Evolutionary conservation across 23 red algal genomes (phyloP).

Genomic region (Gracilaria domingensis): DNA sequence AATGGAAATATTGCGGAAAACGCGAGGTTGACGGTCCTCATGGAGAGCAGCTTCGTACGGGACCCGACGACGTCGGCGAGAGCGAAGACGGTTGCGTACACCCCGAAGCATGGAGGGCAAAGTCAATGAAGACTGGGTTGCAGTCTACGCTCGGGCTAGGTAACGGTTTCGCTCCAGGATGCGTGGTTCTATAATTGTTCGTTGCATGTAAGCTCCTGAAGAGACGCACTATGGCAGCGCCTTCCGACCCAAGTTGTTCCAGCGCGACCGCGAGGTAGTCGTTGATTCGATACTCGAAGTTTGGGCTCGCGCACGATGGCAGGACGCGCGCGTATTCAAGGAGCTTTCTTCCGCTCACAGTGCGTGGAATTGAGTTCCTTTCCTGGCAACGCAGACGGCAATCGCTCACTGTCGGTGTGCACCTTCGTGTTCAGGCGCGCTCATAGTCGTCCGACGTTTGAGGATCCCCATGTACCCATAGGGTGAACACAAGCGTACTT

Average conservation of each 20-base stretch:
- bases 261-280: not conserved
- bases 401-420: not conserved
- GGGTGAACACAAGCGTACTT: no score
- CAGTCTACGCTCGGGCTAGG: not conserved
- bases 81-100: constrained; percentile 38
- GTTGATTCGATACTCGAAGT: not conserved
- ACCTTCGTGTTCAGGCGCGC: constrained; percentile 14
- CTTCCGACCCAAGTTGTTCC: not conserved
- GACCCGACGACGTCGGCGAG: constrained; percentile 24
- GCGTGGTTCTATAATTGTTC: not conserved
- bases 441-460: not conserved
- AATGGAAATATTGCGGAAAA: constrained; percentile 61
- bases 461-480: no score
- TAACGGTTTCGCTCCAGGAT: not conserved
- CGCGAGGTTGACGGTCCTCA: constrained; percentile 41
- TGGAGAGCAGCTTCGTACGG: not conserved
- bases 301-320: not conserved
- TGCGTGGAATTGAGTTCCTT: not conserved
- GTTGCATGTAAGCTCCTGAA: not conserved
- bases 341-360: not conserved
- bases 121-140: not conserved
- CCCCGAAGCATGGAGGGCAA: constrained; percentile 45
- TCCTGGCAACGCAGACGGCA: not conserved
- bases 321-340: not conserved
- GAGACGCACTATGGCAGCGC: not conserved